These are phyloP conservation scores for Flaveria sonorensis DNA, from an alignment of 129 eudicot genomes.

Conservation along the genomic window DNA sequence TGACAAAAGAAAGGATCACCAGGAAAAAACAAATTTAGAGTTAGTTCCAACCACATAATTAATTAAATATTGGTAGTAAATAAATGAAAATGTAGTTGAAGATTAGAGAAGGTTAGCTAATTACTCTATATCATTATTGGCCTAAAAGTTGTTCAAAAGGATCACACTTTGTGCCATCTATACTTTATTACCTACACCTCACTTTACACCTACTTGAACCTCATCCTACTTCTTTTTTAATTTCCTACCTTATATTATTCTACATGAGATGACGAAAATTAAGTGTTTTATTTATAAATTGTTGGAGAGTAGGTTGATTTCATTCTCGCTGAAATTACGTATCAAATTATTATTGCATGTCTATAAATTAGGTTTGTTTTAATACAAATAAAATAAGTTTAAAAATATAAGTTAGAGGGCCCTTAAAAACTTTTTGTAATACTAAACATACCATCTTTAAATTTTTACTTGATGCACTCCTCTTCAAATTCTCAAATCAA, in stretches of 20 bases:
- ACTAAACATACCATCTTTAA: no score
- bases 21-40: neutral
- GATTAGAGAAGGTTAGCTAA: conserved; percentile 48
- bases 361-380: neutral
- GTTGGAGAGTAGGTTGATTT: conserved; percentile 16
- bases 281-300: neutral
- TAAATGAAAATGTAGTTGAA: conserved; percentile 43
- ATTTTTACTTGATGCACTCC: no score
- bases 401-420: no score
- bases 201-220: conserved; percentile 80
- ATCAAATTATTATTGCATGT: neutral
- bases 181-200: conserved; percentile 49
- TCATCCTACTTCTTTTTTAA: conserved; percentile 31
- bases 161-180: conserved; percentile 44
- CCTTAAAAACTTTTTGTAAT: no score
- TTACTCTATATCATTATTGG: conserved; percentile 43
- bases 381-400: neutral
- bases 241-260: neutral
- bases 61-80: conserved; percentile 29
- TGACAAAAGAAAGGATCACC: no score
- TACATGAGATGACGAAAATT: neutral
- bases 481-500: no score
- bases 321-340: conserved; percentile 2
- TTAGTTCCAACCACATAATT: conserved; percentile 56
- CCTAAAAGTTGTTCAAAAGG: conserved; percentile 58